Evolutionary conservation across 805 yeast genomes (phyloP).

Genomic region (Dipodascus geniculatus): DNA sequence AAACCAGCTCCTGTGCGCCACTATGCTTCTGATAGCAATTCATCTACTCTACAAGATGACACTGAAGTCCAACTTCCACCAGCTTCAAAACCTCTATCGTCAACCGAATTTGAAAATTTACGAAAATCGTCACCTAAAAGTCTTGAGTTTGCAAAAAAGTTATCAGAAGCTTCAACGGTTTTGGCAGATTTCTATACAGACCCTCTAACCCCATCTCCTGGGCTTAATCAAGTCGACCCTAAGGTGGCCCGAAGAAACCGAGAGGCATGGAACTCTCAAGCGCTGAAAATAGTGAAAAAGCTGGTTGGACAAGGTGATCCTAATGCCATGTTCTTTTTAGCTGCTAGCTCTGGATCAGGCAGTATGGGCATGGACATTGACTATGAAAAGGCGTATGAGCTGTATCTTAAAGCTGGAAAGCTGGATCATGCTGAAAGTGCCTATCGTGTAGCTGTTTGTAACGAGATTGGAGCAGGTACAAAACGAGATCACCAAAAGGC

Average conservation of each 20-base stretch:
- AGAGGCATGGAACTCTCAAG: conserved; percentile 43
- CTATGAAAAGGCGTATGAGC: conserved; percentile 48
- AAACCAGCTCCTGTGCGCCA: conserved; percentile 9
- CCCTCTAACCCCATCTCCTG: conserved; percentile 31
- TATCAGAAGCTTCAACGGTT: conserved; percentile 35
- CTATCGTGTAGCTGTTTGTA: conserved; percentile 59
- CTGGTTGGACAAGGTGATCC: conserved; percentile 36
- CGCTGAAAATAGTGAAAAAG: conserved; percentile 48
- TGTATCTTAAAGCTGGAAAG: conserved; percentile 47
- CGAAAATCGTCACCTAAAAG: conserved; percentile 23
- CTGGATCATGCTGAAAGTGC: conserved; percentile 48
- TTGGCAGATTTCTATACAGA: conserved; percentile 27
- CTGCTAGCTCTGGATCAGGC: conserved; percentile 45
- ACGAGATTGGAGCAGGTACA: conserved; percentile 53
- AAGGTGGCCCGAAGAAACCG: conserved; percentile 40
- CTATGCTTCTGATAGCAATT: conserved; percentile 3
- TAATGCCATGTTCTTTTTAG: conserved; percentile 48
- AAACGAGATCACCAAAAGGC: conserved; percentile 35
- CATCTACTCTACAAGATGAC: not conserved
- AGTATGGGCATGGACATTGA: conserved; percentile 40
- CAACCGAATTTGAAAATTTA: conserved; percentile 21
- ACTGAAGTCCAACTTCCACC: not conserved
- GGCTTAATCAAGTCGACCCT: conserved; percentile 32
- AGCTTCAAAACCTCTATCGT: conserved; percentile 15
- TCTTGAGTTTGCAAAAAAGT: conserved; percentile 47